Conservation (phyloP, 2,329 filamentous ascomycete species). For the Colletotrichum horii region DNA sequence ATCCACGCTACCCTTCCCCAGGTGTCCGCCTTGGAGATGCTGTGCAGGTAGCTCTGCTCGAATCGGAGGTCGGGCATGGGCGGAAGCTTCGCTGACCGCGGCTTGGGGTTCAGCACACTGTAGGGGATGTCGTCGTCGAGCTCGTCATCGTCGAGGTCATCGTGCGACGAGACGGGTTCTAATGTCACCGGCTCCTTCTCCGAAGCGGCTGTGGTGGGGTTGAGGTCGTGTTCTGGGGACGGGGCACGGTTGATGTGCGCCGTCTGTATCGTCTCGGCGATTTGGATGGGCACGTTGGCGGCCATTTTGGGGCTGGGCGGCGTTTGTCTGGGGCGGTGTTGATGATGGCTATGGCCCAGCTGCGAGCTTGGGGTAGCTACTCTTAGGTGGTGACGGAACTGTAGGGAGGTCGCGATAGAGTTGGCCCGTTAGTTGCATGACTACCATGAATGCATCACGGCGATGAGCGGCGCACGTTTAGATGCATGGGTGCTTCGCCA, state of each 20-base stretch:
- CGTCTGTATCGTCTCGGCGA: slow-evolving; percentile 82
- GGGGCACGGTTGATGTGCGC: slow-evolving; percentile 78
- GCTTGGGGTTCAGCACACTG: slow-evolving; percentile 63
- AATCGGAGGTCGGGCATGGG: slow-evolving; percentile 89
- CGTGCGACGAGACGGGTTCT: slow-evolving; percentile 25
- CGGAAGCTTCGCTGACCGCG: slow-evolving; percentile 53
- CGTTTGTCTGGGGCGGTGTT: neutral
- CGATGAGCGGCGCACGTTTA: neutral
- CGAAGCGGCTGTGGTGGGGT: slow-evolving; percentile 78
- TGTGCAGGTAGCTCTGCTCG: slow-evolving; percentile 96
- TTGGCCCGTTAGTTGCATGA: slow-evolving; percentile 10
- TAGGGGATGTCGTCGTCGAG: slow-evolving; percentile 68
- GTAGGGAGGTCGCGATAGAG: slow-evolving; percentile 7
- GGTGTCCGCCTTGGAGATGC: slow-evolving; percentile 79
- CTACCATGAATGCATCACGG: neutral
- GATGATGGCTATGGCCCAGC: neutral
- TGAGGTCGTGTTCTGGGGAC: slow-evolving; percentile 75
- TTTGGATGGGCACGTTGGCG: slow-evolving; percentile 64
- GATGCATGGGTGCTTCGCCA: neutral
- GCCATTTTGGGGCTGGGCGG: slow-evolving; percentile 40
- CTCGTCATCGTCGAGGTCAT: slow-evolving; percentile 57
- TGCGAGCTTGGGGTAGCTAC: neutral
- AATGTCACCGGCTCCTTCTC: slow-evolving; percentile 57
- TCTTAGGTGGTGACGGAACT: neutral
- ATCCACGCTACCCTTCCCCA: slow-evolving; percentile 84